phyloP scores from a whole-genome alignment of 225 moss, liverwort and hornwort species.

The Straminergon stramineum region DNA sequence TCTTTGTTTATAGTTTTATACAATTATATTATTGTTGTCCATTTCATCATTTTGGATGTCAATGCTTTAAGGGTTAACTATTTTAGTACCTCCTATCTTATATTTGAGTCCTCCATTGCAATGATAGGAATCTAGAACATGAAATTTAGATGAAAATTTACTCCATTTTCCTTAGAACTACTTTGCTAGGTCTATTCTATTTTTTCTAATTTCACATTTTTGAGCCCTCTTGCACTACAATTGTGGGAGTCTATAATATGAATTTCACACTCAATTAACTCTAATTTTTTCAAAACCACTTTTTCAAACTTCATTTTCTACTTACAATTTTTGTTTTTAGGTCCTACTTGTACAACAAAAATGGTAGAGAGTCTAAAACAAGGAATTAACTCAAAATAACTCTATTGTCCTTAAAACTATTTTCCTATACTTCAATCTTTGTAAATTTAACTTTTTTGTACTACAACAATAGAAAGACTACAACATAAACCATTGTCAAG shows the following conservation, averaged over 20 bases:
- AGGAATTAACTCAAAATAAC: not conserved
- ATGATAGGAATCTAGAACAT: not conserved
- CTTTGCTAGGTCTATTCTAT: not conserved
- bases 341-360: not conserved
- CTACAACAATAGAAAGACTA: not conserved
- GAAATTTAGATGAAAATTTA: not conserved
- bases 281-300: not conserved
- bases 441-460: not conserved
- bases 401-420: not conserved
- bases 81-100: not conserved
- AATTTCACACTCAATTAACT: not conserved
- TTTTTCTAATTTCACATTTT: not conserved
- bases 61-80: accelerated
- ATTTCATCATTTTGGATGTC: not conserved
- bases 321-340: not conserved
- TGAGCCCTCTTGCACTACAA: not conserved
- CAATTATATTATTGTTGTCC: accelerated
- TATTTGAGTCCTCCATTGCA: not conserved
- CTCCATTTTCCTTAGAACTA: not conserved
- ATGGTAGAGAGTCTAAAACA: not conserved
- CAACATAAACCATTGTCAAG: not conserved
- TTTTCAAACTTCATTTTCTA: too few species aligned
- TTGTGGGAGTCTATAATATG: not conserved
- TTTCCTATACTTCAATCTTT: too few species aligned
- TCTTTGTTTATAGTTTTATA: not conserved